phyloP scores from a whole-genome alignment of 140 eudicot species.

The Bidens hawaiensis region DNA sequence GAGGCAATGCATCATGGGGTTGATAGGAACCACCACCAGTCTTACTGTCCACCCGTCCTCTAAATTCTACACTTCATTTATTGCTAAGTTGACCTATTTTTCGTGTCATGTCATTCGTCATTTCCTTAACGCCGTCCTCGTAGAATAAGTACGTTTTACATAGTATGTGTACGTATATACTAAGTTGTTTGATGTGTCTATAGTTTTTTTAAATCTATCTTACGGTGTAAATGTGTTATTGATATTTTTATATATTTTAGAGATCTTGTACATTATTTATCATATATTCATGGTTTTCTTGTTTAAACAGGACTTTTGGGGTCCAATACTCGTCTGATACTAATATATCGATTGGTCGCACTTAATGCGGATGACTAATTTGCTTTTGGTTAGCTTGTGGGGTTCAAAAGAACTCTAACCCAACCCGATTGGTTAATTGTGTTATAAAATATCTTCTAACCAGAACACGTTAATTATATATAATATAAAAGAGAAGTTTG shows the following conservation, averaged over 20 bases:
- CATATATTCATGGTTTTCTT: no score
- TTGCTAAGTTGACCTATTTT: constrained; percentile 10
- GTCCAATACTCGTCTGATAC: no score
- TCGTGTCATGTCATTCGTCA: neutral
- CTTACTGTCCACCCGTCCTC: neutral
- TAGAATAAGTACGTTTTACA: no score
- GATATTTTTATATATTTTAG: no score
- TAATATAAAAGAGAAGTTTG: no score
- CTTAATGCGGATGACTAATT: neutral
- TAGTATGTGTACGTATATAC: neutral
- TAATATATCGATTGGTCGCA: no score
- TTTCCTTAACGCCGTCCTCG: neutral
- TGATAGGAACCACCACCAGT: constrained; percentile 11
- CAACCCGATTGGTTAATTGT: neutral
- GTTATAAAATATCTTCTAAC: neutral
- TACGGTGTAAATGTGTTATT: no score
- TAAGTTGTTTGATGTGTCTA: neutral
- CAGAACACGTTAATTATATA: neutral
- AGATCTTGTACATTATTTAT: no score
- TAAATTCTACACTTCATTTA: constrained; percentile 15
- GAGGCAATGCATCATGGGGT: neutral
- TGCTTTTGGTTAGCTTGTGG: neutral
- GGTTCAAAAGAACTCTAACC: neutral
- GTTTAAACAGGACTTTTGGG: no score
- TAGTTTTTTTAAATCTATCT: no score